Conservation (phyloP, 305 asterid species). For the Fraxinus sp. region DNA sequence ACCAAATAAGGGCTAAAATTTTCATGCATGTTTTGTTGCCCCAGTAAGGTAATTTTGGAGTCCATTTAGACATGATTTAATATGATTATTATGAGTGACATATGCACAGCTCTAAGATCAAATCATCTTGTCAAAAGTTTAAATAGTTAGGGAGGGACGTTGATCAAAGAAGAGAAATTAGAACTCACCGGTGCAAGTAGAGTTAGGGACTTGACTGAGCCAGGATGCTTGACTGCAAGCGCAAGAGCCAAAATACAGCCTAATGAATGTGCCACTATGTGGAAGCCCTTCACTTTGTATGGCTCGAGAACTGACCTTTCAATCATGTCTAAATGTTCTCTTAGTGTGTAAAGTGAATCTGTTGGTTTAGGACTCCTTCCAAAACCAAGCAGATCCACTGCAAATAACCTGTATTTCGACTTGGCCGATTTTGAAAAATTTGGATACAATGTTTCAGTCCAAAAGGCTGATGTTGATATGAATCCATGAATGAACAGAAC, state of each 20-base stretch:
- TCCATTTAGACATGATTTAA: background rate
- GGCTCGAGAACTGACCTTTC: constrained; percentile 66
- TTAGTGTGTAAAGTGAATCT: constrained; percentile 71
- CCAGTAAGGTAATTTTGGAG: background rate
- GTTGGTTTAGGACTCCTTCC: constrained; percentile 87
- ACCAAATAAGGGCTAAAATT: background rate
- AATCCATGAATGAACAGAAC: constrained; percentile 90
- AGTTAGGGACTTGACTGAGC: constrained; percentile 69
- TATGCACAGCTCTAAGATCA: background rate
- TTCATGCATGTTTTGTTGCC: background rate
- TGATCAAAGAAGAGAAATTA: background rate
- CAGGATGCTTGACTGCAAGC: constrained; percentile 70
- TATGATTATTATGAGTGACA: no score
- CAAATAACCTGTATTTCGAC: constrained; percentile 69
- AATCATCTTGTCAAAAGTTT: background rate
- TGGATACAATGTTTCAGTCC: constrained; percentile 91
- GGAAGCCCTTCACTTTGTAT: constrained; percentile 70
- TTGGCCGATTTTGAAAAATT: constrained; percentile 66
- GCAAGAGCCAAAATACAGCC: constrained; percentile 95
- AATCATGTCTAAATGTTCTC: constrained; percentile 90
- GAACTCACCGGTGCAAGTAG: constrained; percentile 77
- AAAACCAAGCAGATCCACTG: constrained; percentile 85
- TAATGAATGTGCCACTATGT: constrained; percentile 90
- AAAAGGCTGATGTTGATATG: constrained; percentile 79
- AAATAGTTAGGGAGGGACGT: background rate